Evolutionary conservation across 257 asterid species (phyloP), one percentile per base, ranked within the genome.

Genomic region (Nicotiana benthamiana): DNA sequence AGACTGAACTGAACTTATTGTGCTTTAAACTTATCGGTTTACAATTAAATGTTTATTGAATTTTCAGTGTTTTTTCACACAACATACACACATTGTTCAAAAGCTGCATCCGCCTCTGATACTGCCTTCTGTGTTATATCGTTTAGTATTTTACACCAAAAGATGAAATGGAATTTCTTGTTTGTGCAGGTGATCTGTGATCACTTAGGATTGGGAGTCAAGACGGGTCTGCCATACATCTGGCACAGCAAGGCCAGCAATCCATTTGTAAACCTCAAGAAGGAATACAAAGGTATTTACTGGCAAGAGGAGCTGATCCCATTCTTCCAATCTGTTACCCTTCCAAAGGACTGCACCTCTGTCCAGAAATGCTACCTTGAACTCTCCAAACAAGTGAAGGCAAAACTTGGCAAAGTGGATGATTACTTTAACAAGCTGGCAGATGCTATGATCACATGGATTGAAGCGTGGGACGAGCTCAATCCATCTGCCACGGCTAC

Each of bases 171-270:
- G 56, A 51, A 51, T 51, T 13, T 56, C 20, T 56, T 56, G 6
- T 51, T 11, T 53, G 79, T 79, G 30, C 74, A 90, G 94, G 94
- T 90, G 63, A 90, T 90, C 2, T 90, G 94, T 65, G 94, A 89
- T 46, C 94, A 90, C 54, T 75, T 90, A 75, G 91, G 92, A 27
- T 79, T 85, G 79, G 94, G 94, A 62, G 89, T 90, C 48, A 90
- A 90, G 82, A 86, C 89, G 5, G 89, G 89, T 18, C 84, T 90
- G 64, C 93, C 93, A 17, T 90, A 90, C 87, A 90, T 89, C 11
- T 90, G 94, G 94, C 94, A 90, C 87, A 90, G 94, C 91, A 90
- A 90, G 77, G 94, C 94, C 2, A 90, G 94, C 87, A 90, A 90
- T 53, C 94, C 94, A 0, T 90, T 90, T 57, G 94, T 90, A 83